These are phyloP conservation scores for Hymenotorrendiella dingleyae DNA, from an alignment of 2,329 filamentous ascomycete genomes.

Conservation along the genomic window DNA sequence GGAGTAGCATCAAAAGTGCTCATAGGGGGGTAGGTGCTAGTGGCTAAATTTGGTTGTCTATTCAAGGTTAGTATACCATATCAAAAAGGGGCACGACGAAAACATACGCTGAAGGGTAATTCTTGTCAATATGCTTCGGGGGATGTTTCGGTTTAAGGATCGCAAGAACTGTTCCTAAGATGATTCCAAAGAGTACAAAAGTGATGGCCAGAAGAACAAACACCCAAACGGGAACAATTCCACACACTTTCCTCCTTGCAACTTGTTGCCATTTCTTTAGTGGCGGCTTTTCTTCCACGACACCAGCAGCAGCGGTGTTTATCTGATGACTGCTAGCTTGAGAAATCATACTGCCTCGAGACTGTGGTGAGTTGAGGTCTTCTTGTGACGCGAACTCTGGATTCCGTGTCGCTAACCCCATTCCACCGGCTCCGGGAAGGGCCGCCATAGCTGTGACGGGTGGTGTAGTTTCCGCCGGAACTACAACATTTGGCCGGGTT, in stretches of 20 bases:
- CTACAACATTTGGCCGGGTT: conserved; percentile 30
- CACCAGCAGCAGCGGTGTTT: conserved; percentile 43
- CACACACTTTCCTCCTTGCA: conserved; percentile 50
- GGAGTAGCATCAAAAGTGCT: conserved; percentile 45
- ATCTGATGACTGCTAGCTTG: conserved; percentile 48
- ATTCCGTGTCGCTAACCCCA: conserved; percentile 55
- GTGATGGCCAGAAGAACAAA: conserved; percentile 47
- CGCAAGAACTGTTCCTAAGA: conserved; percentile 41
- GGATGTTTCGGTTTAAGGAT: conserved; percentile 19
- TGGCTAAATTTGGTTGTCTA: no score
- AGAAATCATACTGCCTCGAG: conserved; percentile 46
- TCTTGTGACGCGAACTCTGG: conserved; percentile 57
- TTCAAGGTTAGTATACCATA: no score
- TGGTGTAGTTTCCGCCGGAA: neutral
- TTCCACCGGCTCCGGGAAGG: conserved; percentile 49
- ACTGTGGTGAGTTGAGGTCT: conserved; percentile 44
- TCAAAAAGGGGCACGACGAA: no score
- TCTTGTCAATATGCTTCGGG: neutral
- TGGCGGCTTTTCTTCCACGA: conserved; percentile 41
- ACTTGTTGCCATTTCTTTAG: conserved; percentile 46
- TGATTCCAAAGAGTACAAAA: conserved; percentile 51
- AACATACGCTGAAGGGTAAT: conserved; percentile 16
- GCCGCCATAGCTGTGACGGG: conserved; percentile 14
- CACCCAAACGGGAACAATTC: conserved; percentile 57
- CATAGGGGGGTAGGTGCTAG: no score